Percentiles rank a stretch among this genome's conserved stretches.
Evolutionary conservation across 306 rosid genomes (phyloP).

Genomic region (Phaseolus lunatus): DNA sequence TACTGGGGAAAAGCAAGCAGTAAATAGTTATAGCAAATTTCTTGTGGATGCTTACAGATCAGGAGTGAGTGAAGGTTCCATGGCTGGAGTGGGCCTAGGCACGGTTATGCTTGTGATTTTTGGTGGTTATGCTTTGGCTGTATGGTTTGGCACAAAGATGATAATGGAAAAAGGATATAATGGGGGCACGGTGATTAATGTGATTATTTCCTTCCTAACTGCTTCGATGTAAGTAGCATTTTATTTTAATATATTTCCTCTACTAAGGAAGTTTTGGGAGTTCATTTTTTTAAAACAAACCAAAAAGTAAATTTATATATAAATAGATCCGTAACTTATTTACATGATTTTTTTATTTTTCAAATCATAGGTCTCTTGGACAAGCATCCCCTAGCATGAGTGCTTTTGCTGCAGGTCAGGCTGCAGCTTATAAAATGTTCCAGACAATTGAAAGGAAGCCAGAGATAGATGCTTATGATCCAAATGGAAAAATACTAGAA

Average conservation of each 20-base stretch:
- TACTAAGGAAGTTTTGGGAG: not conserved
- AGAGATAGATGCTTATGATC: slow-evolving; percentile 75
- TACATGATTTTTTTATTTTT: not conserved
- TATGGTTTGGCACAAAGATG: slow-evolving; percentile 87
- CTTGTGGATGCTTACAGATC: slow-evolving; percentile 76
- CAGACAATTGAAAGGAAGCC: slow-evolving; percentile 81
- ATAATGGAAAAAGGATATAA: slow-evolving; percentile 74
- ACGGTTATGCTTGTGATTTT: slow-evolving; percentile 63
- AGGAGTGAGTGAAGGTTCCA: slow-evolving; percentile 74
- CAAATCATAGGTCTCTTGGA: slow-evolving; percentile 74
- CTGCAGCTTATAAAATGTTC: slow-evolving; percentile 95
- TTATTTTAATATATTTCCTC: slow-evolving; percentile 1
- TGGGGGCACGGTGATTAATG: slow-evolving; percentile 81
- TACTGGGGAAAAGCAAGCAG: slow-evolving; percentile 85
- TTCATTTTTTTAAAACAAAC: not conserved
- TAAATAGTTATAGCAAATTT: slow-evolving; percentile 59
- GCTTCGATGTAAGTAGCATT: slow-evolving; percentile 74
- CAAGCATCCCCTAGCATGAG: slow-evolving; percentile 91
- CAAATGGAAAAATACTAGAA: slow-evolving; percentile 63
- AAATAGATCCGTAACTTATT: slow-evolving; percentile 14
- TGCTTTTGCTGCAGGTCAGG: slow-evolving; percentile 90
- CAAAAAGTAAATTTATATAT: not conserved
- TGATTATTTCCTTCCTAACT: slow-evolving; percentile 76
- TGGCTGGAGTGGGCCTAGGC: slow-evolving; percentile 72
- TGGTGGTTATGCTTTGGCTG: slow-evolving; percentile 72